Evolutionary conservation across 139 green algal genomes (phyloP), one percentile per base, ranked within the genome.

Genomic region (Ettlia oleoabundans): DNA sequence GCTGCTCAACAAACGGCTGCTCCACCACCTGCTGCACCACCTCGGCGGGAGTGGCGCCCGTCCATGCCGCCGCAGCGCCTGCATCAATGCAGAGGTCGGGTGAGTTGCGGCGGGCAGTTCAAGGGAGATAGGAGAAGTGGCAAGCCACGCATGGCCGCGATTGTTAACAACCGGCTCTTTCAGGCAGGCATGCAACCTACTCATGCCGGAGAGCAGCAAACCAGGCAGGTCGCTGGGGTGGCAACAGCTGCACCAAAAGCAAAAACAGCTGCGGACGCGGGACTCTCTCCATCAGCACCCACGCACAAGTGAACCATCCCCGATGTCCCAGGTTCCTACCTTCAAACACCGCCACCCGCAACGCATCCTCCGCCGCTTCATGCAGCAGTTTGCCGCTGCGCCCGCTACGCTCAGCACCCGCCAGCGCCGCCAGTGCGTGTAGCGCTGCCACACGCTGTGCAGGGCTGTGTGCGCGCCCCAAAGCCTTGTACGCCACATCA

Each of bases 291-390:
- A n/a, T n/a, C n/a, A n/a, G n/a, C n/a, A n/a, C n/a, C n/a, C n/a
- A n/a, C n/a, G n/a, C n/a, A n/a, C n/a, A n/a, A n/a, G n/a, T n/a
- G n/a, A n/a, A n/a, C n/a, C n/a, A n/a, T n/a, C n/a, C n/a, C n/a
- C n/a, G n/a, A n/a, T n/a, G n/a, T n/a, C n/a, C n/a, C n/a, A n/a
- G 18, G 18, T 15, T 6, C 77, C 4, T 47, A 66, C 77, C 77
- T 76, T 82, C 77, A 82, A 76, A 82, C 43, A 82, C 63, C 13
- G 77, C 77, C 62, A 66, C 62, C 21, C 77, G 77, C 43, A 82
- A 33, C 77, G 43, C 64, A 3, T 33, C 77, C 24, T 82, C 77
- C 0, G 62, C 77, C 22, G 22, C 43, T 26, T 51, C 38, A 7
- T 28, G 2, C 41, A 75, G 65, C 77, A 82, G 64, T 33, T 66